Conservation (phyloP, 176 grass and related monocot genomes). For the Elaeis guineensis region DNA sequence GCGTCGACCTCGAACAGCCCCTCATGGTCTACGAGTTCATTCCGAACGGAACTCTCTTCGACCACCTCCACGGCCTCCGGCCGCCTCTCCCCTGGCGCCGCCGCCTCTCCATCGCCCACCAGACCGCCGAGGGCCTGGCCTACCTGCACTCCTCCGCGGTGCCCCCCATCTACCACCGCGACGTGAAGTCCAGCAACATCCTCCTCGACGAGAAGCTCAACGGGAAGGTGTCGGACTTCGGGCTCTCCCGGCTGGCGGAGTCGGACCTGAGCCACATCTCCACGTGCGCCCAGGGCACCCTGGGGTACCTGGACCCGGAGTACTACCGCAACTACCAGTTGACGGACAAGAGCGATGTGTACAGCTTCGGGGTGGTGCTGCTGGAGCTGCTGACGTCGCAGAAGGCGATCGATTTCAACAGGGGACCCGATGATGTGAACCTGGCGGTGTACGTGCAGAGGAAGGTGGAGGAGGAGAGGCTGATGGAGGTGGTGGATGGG, state of each 20-base stretch:
- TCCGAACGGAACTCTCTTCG: conserved; percentile 56
- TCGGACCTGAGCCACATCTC: conserved; percentile 73
- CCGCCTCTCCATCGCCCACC: conserved; percentile 49
- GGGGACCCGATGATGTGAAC: conserved; percentile 61
- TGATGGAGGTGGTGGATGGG: conserved; percentile 51
- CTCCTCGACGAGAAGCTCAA: conserved; percentile 55
- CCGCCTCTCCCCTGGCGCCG: conserved; percentile 35
- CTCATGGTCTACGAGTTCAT: conserved; percentile 87
- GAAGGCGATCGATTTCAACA: conserved; percentile 61
- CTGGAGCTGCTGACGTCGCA: conserved; percentile 77
- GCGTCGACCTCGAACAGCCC: conserved; percentile 63
- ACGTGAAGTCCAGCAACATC: conserved; percentile 87
- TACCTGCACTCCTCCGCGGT: conserved; percentile 65
- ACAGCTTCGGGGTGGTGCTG: conserved; percentile 84
- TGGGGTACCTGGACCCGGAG: conserved; percentile 77
- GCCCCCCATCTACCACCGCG: conserved; percentile 78
- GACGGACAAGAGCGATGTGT: conserved; percentile 84
- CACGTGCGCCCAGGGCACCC: conserved; percentile 70
- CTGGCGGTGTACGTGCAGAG: conserved; percentile 44
- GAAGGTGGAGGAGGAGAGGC: conserved; percentile 34
- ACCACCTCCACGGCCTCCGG: conserved; percentile 43
- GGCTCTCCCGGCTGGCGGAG: conserved; percentile 54
- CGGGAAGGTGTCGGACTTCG: conserved; percentile 73
- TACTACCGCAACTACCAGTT: conserved; percentile 83
- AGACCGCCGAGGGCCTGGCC: conserved; percentile 62